Base-by-base conservation (phyloP, 148 eudicot genomes). In the Dysphania ambrosioides region DNA sequence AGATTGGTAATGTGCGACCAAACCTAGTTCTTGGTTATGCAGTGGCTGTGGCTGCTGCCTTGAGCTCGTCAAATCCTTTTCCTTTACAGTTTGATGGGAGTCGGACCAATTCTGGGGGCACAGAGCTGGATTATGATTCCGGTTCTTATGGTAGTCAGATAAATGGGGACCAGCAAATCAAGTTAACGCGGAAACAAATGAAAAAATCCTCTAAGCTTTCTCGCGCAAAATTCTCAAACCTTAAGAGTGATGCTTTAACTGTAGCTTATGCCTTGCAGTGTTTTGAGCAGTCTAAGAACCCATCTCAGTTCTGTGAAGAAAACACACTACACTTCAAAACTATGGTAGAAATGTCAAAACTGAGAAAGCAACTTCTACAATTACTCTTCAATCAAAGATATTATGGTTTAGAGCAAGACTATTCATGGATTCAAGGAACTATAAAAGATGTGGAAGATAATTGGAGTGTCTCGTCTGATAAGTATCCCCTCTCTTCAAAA, bases 261-360 rank as follows among this genome's bases (percentile, higher is more conserved):
- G 77, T 76, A 49, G 97, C 98, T 69, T 90, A 80, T 71, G 91
- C 94, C 30, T 83, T 95, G 75, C 97, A 88, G 80, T 86, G 93
- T 68, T 95, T 87, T 76, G 98, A 95, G 82, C 79, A 77, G 29
- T 86, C 96, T 16, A 57, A 64, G 68, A 74, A 72, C 70, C 82
- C 55, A 61, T 59, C 70, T 31, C 82, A 77, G 16, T 95, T 95
- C 77, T 95, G 98, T 79, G 70, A 55, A 16, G 87, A 84, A 21
- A 70, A 89, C 62, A 78, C 85, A 8, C 78, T 95, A 62, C 87
- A 80, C 79, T 68, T 36, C 7, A 92, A 90, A 81, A 90, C 91
- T 44, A 90, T 95, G 98, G 86, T 82, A 76, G 98, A 95, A 78
- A 92, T 95, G 91, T 89, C 91, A 40, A 87, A 84, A 79, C 83